Base-by-base conservation (phyloP, 2,329 filamentous ascomycete genomes). In the Calonectria leucothoes region DNA sequence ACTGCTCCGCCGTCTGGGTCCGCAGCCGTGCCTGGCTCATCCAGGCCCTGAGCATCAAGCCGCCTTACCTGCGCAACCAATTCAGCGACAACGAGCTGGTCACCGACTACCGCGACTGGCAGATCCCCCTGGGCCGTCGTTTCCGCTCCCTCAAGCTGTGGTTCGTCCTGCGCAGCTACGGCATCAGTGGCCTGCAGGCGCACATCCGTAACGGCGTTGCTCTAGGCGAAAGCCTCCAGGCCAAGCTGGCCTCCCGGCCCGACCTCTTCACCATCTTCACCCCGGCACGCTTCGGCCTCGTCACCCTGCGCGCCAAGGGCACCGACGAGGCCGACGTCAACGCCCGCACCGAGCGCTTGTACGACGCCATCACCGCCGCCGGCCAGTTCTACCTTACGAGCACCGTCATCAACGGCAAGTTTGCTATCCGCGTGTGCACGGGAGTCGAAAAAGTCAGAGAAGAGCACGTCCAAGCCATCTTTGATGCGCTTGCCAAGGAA, bases 61-160 rank as follows among this genome's bases (percentile, higher is more conserved):
- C 94, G 0, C 90, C 93, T 6, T 98, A 98, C 86, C 91, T 98
- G 33, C 85, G 92, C 76, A 98, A 98, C 85, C 87, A 91, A 5
- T 95, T 93, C 86, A 94, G 93, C 4, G 95, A 97, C 79, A 91
- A 90, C 45, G 95, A 95, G 0, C 89, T 96, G 2, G 96, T 98
- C 1, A 98, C 95, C 29, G 96, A 98, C 85, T 98, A 98, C 87
- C 92, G 96, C 59, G 96, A 98, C 88, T 98, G 96, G 96, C 95
- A 98, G 86, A 97, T 98, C 80, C 95, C 96, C 0, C 92, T 98
- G 0, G 96, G 96, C 11, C 89, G 96, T 3, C 90, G 96, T 20
- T 98, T 98, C 89, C 91, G 96, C 73, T 92, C 93, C 3, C 86
- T 98, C 71, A 98, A 98, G 87, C 93, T 98, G 75, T 98, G 96